A percentile compares a stretch with the other conserved stretches of the same genome.
Evolutionary conservation across 2,329 filamentous ascomycete genomes (phyloP).

Genomic region (Monilinia vaccinii-corymbosi): DNA sequence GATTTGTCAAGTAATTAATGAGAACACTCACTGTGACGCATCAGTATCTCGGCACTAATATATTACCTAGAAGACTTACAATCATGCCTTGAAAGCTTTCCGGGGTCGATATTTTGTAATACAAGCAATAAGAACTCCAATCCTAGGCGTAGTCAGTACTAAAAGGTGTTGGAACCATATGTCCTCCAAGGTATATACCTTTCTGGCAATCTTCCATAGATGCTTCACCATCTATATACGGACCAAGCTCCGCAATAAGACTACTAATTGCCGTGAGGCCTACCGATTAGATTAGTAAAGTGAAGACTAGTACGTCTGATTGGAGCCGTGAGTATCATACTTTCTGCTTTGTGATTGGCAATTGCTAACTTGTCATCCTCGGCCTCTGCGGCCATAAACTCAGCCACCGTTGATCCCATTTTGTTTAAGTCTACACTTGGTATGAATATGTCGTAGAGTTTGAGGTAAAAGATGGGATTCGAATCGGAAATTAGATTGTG

Average conservation of each 20-base stretch:
- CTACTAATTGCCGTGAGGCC: not conserved
- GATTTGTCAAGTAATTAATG: conserved; percentile 17
- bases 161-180: not conserved
- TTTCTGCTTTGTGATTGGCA: conserved; percentile 5
- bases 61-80: conserved; percentile 3
- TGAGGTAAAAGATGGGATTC: not conserved
- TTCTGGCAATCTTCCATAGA: conserved; percentile 16
- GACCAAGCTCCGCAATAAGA: conserved; percentile 5
- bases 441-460: not conserved
- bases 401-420: not conserved
- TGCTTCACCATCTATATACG: conserved; percentile 6
- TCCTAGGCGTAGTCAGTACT: conserved; percentile 12
- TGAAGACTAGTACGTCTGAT: not conserved
- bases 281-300: not conserved
- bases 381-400: conserved; percentile 9
- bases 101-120: conserved; percentile 8
- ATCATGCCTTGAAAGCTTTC: conserved; percentile 16
- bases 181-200: conserved; percentile 9
- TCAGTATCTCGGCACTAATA: not conserved
- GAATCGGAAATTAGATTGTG: not conserved
- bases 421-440: not conserved
- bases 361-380: conserved; percentile 1
- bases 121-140: conserved; percentile 15
- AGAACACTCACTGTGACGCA: conserved; percentile 15
- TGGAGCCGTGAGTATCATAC: not conserved